Base-by-base conservation (phyloP, 352 stramenopile genomes). In the Phytopythium boreale region DNA sequence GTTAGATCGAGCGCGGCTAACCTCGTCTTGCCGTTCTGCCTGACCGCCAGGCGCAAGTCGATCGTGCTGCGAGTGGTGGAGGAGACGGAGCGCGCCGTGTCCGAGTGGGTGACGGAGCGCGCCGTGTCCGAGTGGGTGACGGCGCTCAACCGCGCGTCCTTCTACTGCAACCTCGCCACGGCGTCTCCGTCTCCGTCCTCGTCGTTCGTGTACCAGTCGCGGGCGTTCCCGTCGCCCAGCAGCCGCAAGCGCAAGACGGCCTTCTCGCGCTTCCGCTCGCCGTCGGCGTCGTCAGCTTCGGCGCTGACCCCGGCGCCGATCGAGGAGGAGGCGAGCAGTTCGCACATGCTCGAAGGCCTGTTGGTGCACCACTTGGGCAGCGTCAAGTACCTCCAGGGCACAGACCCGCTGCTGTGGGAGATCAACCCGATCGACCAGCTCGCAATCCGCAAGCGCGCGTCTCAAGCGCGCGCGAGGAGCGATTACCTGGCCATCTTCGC, bases 401-500 rank as follows among this genome's bases (percentile, higher is more conserved):
- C 85, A 5, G 80, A 93, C 63, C 82, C 85, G 22, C 64, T 93
- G 46, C 61, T 93, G n/a, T 92, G 85, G 85, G 82, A 93, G 52
- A 91, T 92, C 61, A 82, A 93, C 39, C 85, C 85, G n/a, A 74
- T 85, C 34, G 85, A 91, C 58, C 85, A 92, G 61, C 76, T 80
- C 34, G 72, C 73, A 24, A 92, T 93, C 64, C 76, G 82, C 24
- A 93, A 93, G 61, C 83, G 83, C 22, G 82, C 83, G 7, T 66
- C 78, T 17, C 56, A 77, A 24, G 84, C 84, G 0, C 72, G 76
- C 34, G 87, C 82, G 0, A 69, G 71, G 8, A 55, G 64, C 37
- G 84, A 93, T 61, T 93, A 93, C 56, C 57, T 89, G n/a, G 66
- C 72, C 9, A 88, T 93, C 55, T 77, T 93, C 39, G 72, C 72